These are phyloP conservation scores for Alternaria metachromatica DNA, from an alignment of 2,329 filamentous ascomycete species.

Conservation along the genomic window DNA sequence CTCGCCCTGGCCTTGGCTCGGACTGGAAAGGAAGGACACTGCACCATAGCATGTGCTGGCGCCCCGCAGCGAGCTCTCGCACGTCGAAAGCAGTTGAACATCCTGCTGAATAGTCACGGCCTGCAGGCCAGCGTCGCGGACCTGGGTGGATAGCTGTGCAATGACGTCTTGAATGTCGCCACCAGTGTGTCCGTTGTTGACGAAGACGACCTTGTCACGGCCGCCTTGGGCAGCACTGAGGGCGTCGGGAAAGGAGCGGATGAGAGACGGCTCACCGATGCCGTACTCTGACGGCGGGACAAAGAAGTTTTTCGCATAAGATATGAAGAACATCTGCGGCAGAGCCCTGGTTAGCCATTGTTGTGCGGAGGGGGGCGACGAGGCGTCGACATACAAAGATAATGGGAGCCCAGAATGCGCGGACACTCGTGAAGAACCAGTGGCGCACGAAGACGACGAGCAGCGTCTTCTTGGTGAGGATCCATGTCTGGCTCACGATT, in stretches of 20 bases:
- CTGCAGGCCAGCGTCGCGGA: conserved; percentile 62
- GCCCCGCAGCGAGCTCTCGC: conserved; percentile 64
- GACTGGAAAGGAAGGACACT: conserved; percentile 77
- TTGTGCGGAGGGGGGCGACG: neutral
- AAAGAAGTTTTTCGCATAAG: conserved; percentile 82
- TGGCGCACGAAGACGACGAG: conserved; percentile 61
- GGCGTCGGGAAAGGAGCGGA: conserved; percentile 71
- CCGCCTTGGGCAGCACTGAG: conserved; percentile 64
- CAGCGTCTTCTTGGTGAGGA: conserved; percentile 64
- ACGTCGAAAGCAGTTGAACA: conserved; percentile 66
- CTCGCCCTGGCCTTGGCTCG: conserved; percentile 68
- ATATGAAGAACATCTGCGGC: conserved; percentile 56
- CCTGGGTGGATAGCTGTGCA: conserved; percentile 64
- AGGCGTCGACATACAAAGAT: conserved; percentile 52
- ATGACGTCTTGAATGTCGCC: conserved; percentile 78
- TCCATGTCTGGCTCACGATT: conserved; percentile 61
- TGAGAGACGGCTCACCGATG: conserved; percentile 66
- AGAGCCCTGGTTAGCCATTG: conserved; percentile 14
- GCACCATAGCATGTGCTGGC: conserved; percentile 76
- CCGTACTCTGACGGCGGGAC: conserved; percentile 78
- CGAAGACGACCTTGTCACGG: conserved; percentile 75
- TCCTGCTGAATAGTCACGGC: conserved; percentile 63
- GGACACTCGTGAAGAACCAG: conserved; percentile 60
- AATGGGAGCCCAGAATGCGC: conserved; percentile 64
- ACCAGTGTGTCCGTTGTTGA: conserved; percentile 72